phyloP scores from a whole-genome alignment of 352 stramenopile genomes.

The Blastocystis sp. region DNA sequence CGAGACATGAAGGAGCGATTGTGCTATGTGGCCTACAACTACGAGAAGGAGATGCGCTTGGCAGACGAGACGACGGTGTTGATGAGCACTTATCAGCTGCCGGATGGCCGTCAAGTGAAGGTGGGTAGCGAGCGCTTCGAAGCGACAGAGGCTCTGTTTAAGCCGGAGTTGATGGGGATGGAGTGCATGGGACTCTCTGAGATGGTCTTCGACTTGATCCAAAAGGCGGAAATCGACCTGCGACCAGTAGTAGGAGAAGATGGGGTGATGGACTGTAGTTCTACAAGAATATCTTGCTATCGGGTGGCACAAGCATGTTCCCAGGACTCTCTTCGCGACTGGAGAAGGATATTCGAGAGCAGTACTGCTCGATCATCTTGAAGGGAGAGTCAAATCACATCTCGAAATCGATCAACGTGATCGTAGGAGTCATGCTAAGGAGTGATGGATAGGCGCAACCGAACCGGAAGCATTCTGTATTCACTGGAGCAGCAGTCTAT shows the following conservation, averaged over 20 bases:
- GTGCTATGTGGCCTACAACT: slow-evolving; percentile 85
- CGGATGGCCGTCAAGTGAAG: slow-evolving; percentile 75
- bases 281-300: slow-evolving; percentile 93
- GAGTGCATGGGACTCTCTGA: slow-evolving; percentile 87
- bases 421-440: slow-evolving; percentile 67
- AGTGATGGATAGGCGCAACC: slow-evolving; percentile 76
- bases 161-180: slow-evolving; percentile 90
- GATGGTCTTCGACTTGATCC: slow-evolving; percentile 95
- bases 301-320: slow-evolving; percentile 87
- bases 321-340: slow-evolving; percentile 83
- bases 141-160: slow-evolving; percentile 71
- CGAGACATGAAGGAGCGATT: slow-evolving; percentile 87
- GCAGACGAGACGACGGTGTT: slow-evolving; percentile 67
- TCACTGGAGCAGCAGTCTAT: slow-evolving; percentile 83
- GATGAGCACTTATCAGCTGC: slow-evolving; percentile 71
- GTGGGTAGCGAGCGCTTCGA: slow-evolving; percentile 34
- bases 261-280: slow-evolving; percentile 86
- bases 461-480: slow-evolving; percentile 88
- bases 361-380: slow-evolving; percentile 76
- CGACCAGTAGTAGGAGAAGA: neutral
- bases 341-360: slow-evolving; percentile 82
- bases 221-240: slow-evolving; percentile 79
- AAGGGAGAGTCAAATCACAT: slow-evolving; percentile 68
- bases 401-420: slow-evolving; percentile 67
- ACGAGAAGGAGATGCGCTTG: slow-evolving; percentile 75